phyloP scores from a whole-genome alignment of 1,284 basidiomycete genomes.

The Schizophyllum amplum region DNA sequence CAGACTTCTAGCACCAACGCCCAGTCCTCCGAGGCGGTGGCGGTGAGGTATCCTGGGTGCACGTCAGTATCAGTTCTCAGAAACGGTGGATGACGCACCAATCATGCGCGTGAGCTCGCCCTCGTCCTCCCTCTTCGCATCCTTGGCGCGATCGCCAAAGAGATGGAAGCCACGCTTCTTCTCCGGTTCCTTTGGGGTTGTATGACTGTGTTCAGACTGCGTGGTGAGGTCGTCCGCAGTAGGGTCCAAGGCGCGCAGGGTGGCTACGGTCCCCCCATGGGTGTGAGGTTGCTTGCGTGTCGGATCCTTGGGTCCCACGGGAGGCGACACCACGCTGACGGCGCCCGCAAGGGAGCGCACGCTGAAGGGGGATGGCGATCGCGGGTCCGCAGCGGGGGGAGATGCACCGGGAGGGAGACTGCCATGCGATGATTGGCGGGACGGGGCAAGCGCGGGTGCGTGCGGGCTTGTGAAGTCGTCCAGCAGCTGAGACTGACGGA shows the following conservation, averaged over 20 bases:
- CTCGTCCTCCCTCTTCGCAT: conserved; percentile 21
- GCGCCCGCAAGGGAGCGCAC: conserved; percentile 17
- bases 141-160: conserved; percentile 9
- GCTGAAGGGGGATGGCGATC: conserved; percentile 11
- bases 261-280: background rate
- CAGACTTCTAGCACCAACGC: conserved; percentile 69
- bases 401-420: conserved; percentile 23
- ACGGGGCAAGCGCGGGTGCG: conserved; percentile 26
- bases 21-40: conserved; percentile 74
- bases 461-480: conserved; percentile 13
- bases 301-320: background rate
- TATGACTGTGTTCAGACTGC: conserved; percentile 17
- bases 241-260: conserved; percentile 21
- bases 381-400: conserved; percentile 14
- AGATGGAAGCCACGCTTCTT: conserved; percentile 20
- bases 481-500: conserved; percentile 24
- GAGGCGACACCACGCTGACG: conserved; percentile 17
- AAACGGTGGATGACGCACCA: conserved; percentile 29
- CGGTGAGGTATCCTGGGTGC: conserved; percentile 59
- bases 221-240: conserved; percentile 16
- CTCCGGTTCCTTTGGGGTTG: conserved; percentile 22
- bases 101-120: conserved; percentile 63
- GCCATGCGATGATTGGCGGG: conserved; percentile 36
- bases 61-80: background rate
- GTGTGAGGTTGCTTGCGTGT: background rate